Conservation (phyloP, 129 eudicot genomes). For the Tanacetum coccineum region DNA sequence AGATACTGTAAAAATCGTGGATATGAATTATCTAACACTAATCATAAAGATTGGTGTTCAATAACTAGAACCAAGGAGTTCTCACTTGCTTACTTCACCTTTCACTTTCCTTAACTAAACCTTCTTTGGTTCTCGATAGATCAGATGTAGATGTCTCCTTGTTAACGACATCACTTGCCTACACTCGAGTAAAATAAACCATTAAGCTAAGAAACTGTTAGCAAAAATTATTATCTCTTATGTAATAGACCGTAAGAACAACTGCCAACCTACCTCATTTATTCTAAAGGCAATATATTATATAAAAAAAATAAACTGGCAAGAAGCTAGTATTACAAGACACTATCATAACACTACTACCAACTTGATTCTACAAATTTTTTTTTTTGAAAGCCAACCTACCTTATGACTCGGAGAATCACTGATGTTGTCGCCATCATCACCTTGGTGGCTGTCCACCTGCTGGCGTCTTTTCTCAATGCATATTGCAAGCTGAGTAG, state of each 20-base stretch:
- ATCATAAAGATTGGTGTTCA: neutral
- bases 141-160: constrained; percentile 28
- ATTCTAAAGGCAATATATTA: too few relatives aligned
- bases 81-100: constrained; percentile 80
- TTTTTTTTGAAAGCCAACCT: too few relatives aligned
- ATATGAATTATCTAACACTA: too few relatives aligned
- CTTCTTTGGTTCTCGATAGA: constrained; percentile 27
- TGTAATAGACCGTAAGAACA: constrained; percentile 9
- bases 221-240: neutral
- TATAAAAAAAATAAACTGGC: too few relatives aligned
- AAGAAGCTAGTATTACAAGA: too few relatives aligned
- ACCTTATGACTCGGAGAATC: constrained; percentile 36
- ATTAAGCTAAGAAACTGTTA: neutral
- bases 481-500: constrained; percentile 76
- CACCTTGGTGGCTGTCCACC: constrained; percentile 33
- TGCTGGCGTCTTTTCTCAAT: constrained; percentile 62
- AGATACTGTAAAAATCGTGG: neutral
- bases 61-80: constrained; percentile 32
- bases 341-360: too few relatives aligned
- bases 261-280: constrained; percentile 32
- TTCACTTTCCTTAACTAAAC: constrained; percentile 36
- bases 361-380: too few relatives aligned
- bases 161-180: constrained; percentile 34
- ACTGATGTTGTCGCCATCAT: constrained; percentile 26
- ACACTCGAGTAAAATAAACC: constrained; percentile 25